Percentiles rank a stretch among this genome's conserved stretches.
Conservation (phyloP, 306 rosid species). For the Pyrus bretschneideri region DNA sequence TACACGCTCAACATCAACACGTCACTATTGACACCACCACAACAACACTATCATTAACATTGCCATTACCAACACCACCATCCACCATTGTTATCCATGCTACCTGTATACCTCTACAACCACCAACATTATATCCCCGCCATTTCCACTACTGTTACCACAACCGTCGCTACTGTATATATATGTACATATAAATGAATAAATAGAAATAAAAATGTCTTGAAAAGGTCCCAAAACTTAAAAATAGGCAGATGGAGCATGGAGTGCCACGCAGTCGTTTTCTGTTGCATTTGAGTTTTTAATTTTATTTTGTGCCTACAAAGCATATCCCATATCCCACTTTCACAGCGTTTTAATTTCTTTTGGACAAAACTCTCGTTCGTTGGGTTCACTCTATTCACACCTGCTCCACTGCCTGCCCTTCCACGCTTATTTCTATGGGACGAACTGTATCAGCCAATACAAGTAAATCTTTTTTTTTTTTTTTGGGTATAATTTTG, state of each 20-base stretch:
- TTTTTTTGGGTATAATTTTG: too few species aligned
- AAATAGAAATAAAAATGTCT: neutral
- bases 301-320: neutral
- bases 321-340: neutral
- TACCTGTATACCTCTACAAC: too few species aligned
- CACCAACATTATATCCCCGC: too few species aligned
- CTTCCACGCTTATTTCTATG: neutral
- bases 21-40: too few species aligned
- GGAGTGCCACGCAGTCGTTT: neutral
- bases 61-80: too few species aligned
- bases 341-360: neutral
- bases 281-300: neutral
- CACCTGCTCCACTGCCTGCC: slow-evolving; percentile 1
- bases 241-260: neutral
- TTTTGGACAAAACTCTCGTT: slow-evolving; percentile 8
- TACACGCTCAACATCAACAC: too few species aligned
- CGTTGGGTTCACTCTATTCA: neutral
- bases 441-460: too few species aligned
- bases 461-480: too few species aligned
- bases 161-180: too few species aligned
- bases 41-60: too few species aligned
- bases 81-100: too few species aligned
- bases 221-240: neutral
- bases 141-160: too few species aligned
- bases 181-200: neutral